Evolutionary conservation across 2,329 filamentous ascomycete species (phyloP).

Genomic region (Paecilomyces dactylethromorphus): DNA sequence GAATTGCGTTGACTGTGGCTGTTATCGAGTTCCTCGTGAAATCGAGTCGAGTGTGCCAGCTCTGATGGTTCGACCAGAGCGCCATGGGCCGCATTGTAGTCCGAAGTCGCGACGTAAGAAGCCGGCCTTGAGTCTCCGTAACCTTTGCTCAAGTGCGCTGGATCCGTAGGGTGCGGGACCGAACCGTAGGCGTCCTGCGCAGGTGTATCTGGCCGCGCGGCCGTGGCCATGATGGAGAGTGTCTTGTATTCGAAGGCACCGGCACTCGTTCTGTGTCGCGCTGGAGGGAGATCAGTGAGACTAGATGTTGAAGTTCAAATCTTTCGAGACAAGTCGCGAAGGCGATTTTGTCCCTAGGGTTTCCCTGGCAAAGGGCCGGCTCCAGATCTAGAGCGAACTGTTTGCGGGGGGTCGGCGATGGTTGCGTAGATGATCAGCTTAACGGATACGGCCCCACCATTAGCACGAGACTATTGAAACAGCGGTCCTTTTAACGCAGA

Average conservation of each 20-base stretch:
- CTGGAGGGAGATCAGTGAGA: slow-evolving; percentile 3
- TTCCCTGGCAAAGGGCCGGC: slow-evolving; percentile 23
- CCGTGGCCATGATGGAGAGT: slow-evolving; percentile 27
- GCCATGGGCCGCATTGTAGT: slow-evolving; percentile 30
- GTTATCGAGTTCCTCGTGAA: slow-evolving; percentile 33
- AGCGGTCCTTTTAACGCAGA: background rate
- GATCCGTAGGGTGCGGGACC: slow-evolving; percentile 21
- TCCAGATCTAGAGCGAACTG: slow-evolving; percentile 15
- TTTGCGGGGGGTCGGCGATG: slow-evolving; percentile 19
- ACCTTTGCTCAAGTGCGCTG: slow-evolving; percentile 22
- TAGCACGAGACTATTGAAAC: background rate
- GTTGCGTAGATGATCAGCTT: slow-evolving; percentile 1
- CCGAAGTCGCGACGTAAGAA: slow-evolving; percentile 29
- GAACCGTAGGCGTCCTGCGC: slow-evolving; percentile 32
- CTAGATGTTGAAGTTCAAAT: background rate
- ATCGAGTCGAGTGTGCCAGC: slow-evolving; percentile 28
- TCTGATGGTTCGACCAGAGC: slow-evolving; percentile 23
- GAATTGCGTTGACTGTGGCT: slow-evolving; percentile 28
- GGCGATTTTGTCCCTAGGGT: slow-evolving; percentile 1
- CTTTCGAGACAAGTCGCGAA: background rate
- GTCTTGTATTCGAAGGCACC: slow-evolving; percentile 1
- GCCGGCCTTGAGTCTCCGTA: slow-evolving; percentile 34
- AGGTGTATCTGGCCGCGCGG: slow-evolving; percentile 31
- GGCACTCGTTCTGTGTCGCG: background rate
- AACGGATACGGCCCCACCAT: background rate